Percentiles rank a stretch among this genome's conserved stretches.
Conservation (phyloP, 2,329 filamentous ascomycete genomes). For the Tolypocladium amazonense region DNA sequence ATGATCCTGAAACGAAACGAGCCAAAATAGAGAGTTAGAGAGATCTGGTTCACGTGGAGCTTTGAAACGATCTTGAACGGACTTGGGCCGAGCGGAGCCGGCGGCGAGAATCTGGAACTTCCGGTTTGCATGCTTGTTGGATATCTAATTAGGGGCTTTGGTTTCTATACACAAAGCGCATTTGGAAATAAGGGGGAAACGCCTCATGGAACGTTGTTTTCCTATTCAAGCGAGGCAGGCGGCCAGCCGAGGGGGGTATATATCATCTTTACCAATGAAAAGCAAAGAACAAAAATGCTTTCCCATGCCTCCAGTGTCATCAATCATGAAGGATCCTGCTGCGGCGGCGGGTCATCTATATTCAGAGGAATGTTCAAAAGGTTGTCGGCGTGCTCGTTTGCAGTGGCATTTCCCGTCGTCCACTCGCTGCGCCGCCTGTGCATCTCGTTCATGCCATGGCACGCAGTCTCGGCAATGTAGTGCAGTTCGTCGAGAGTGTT, state of each 20-base stretch:
- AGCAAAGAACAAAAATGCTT: background rate
- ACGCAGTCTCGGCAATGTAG: constrained; percentile 31
- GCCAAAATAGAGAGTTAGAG: constrained; percentile 2
- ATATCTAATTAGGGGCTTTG: background rate
- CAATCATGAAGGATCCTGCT: background rate
- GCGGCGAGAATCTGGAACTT: background rate
- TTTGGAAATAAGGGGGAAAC: background rate
- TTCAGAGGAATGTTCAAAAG: constrained; percentile 6
- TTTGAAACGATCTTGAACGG: background rate
- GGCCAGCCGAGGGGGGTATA: background rate
- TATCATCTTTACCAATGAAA: background rate
- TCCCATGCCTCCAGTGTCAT: background rate
- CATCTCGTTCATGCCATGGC: constrained; percentile 31
- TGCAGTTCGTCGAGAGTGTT: constrained; percentile 32
- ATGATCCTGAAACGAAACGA: background rate
- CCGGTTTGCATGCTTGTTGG: background rate
- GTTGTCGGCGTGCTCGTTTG: constrained; percentile 21
- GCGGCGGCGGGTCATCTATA: constrained; percentile 4
- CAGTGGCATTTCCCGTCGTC: constrained; percentile 16
- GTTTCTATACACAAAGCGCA: background rate
- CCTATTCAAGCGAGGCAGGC: background rate
- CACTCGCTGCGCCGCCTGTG: constrained; percentile 23
- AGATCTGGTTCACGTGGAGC: background rate
- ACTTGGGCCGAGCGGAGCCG: background rate
- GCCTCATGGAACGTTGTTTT: background rate